A percentile compares a stretch with the other conserved stretches of the same genome.
These are phyloP conservation scores for Vitis hybrid DNA, from an alignment of 177 flowering plant genomes.

Conservation along the genomic window DNA sequence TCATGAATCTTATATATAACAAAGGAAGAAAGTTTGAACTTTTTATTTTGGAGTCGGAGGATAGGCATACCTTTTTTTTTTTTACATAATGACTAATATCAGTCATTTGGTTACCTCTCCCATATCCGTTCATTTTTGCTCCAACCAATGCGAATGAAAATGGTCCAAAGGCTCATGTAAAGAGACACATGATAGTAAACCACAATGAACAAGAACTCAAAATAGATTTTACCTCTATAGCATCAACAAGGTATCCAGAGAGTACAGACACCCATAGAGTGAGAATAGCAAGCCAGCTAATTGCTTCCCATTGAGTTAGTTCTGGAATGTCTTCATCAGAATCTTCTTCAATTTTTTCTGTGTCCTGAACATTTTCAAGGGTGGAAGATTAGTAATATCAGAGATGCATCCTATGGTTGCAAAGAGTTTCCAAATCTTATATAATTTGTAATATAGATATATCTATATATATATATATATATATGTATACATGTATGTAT, in stretches of 20 bases:
- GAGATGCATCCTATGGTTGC: neutral
- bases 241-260: constrained; percentile 67
- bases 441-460: neutral
- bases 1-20: too few species aligned
- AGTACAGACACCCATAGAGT: constrained; percentile 57
- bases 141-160: too few species aligned
- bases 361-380: constrained; percentile 22
- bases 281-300: constrained; percentile 56
- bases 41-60: too few species aligned
- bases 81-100: too few species aligned
- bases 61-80: too few species aligned
- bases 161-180: too few species aligned
- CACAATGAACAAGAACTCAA: neutral
- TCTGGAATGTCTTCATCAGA: constrained; percentile 56
- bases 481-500: too few species aligned
- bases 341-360: constrained; percentile 28
- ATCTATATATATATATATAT: too few species aligned
- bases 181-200: too few species aligned
- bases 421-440: neutral
- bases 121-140: too few species aligned
- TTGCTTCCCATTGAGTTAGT: constrained; percentile 58
- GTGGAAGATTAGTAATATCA: neutral
- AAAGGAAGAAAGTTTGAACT: too few species aligned
- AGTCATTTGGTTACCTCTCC: too few species aligned
- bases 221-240: constrained; percentile 47